phyloP scores from a whole-genome alignment of 2,329 filamentous ascomycete species.

The Fusarium sulawesiense region DNA sequence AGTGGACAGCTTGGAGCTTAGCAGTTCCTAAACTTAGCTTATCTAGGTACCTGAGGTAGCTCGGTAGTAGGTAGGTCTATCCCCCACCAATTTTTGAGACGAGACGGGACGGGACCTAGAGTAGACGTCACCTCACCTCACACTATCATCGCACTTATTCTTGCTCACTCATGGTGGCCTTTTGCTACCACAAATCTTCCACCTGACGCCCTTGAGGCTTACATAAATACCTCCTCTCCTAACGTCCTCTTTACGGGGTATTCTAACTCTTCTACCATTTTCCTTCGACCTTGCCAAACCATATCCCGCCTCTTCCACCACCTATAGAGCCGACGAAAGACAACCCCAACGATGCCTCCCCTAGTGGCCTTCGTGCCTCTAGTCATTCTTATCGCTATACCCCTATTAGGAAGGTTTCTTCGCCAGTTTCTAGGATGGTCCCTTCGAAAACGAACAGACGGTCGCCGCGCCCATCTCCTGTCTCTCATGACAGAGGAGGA shows the following conservation, averaged over 20 bases:
- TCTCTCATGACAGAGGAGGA: slow-evolving; percentile 62
- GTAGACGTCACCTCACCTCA: slow-evolving; percentile 17
- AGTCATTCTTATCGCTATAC: slow-evolving; percentile 41
- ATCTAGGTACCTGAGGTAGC: neutral
- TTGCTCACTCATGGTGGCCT: slow-evolving; percentile 8
- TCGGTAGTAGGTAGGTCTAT: slow-evolving; percentile 1
- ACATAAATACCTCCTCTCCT: slow-evolving; percentile 2
- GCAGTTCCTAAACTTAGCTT: slow-evolving; percentile 23
- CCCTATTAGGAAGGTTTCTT: slow-evolving; percentile 46
- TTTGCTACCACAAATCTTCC: slow-evolving; percentile 13
- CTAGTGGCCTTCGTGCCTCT: slow-evolving; percentile 29
- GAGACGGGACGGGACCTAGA: slow-evolving; percentile 18
- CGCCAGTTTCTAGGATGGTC: slow-evolving; percentile 68
- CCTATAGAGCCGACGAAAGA: slow-evolving; percentile 1
- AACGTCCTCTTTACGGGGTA: neutral
- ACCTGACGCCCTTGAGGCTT: slow-evolving; percentile 23
- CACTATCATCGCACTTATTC: slow-evolving; percentile 24
- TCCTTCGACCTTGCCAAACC: neutral
- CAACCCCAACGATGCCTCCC: slow-evolving; percentile 13
- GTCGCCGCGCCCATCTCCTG: slow-evolving; percentile 69
- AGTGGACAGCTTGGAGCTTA: slow-evolving; percentile 8
- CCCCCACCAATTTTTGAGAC: slow-evolving; percentile 34
- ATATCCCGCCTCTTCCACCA: neutral
- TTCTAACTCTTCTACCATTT: neutral
- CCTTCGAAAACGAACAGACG: slow-evolving; percentile 71